Evolutionary conservation across 2,329 filamentous ascomycete genomes (phyloP).

Genomic region (Blastomyces parvus): DNA sequence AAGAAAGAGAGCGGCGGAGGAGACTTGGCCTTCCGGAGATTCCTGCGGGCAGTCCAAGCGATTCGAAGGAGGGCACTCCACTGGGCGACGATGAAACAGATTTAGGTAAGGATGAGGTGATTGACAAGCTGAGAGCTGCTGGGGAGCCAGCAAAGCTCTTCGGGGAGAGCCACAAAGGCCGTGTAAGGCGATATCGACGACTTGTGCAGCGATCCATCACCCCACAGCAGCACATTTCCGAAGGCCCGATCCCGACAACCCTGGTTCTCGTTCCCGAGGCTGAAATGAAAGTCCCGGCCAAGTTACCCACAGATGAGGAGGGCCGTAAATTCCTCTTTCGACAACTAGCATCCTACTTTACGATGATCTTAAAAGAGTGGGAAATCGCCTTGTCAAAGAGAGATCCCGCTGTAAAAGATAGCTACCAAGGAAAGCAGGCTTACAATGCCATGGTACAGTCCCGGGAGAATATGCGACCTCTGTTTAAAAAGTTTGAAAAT

Average conservation of each 20-base stretch:
- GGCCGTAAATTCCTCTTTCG: conserved; percentile 66
- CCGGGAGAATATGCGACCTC: conserved; percentile 73
- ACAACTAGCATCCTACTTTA: conserved; percentile 91
- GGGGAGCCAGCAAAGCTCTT: conserved; percentile 69
- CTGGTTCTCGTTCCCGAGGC: conserved; percentile 69
- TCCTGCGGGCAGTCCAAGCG: conserved; percentile 39
- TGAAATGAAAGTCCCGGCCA: conserved; percentile 72
- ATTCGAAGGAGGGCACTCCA: conserved; percentile 30
- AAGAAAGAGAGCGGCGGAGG: conserved; percentile 63
- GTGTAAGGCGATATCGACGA: conserved; percentile 61
- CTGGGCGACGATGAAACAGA: conserved; percentile 42
- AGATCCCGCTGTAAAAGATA: conserved; percentile 52
- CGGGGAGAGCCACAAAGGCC: conserved; percentile 63
- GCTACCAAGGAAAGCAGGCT: conserved; percentile 70
- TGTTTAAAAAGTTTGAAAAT: conserved; percentile 84
- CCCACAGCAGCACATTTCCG: conserved; percentile 42
- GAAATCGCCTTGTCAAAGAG: conserved; percentile 60
- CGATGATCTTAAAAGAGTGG: conserved; percentile 88
- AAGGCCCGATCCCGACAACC: conserved; percentile 79
- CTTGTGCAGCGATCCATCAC: conserved; percentile 40
- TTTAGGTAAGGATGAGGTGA: conserved; percentile 61
- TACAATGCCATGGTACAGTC: conserved; percentile 79
- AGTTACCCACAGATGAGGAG: conserved; percentile 54
- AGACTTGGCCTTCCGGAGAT: conserved; percentile 72
- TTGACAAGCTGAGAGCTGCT: conserved; percentile 57